Evolutionary conservation across 768 basidiomycete species (phyloP), one percentile per base, ranked within the genome.

Genomic region (Trametes maxima): DNA sequence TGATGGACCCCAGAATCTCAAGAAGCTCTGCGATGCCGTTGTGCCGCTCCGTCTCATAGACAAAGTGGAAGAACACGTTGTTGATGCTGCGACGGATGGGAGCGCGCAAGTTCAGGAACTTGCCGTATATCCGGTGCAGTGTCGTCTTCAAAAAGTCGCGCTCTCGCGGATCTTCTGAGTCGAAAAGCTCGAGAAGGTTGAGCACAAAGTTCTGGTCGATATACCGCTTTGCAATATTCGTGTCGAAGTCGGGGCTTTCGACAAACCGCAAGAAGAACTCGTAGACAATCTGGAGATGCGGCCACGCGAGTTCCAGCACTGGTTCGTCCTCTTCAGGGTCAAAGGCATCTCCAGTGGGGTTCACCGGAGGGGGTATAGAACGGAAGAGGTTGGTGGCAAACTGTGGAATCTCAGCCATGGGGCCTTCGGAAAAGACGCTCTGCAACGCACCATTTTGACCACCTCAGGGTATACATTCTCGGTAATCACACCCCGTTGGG

Each of bases 301-400:
- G 97, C 97, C 97, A 99, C 25, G 97, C 97, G 59, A 98, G 90
- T 73, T 99, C 97, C 61, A 99, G 84, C 2, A 99, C 97, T 7
- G 97, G 97, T 66, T 99, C 97, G 69, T 99, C 97, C 78, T 99
- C 97, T 76, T 99, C 97, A 21, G 97, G 97, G 73, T 99, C 97
- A 72, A 97, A 99, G 1, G 96, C 97, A 74, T 99, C 97, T 55
- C 97, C 97, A 13, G 88, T 92, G 5, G 97, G 97, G 71, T 99
- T 99, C 60, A 98, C 96, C 45, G 95, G 97, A 69, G 97, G 97
- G 77, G 97, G 97, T 85, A 99, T 98, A 71, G 97, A 95, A 65
- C 97, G 92, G 82, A 99, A 99, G 67, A 99, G 89, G 78, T 99
- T 99, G 72, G 90, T 88, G 51, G 93, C 90, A 81, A 98, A 99